Evolutionary conservation across 2,329 filamentous ascomycete species (phyloP).

Genomic region (Aspergillus neoniger): DNA sequence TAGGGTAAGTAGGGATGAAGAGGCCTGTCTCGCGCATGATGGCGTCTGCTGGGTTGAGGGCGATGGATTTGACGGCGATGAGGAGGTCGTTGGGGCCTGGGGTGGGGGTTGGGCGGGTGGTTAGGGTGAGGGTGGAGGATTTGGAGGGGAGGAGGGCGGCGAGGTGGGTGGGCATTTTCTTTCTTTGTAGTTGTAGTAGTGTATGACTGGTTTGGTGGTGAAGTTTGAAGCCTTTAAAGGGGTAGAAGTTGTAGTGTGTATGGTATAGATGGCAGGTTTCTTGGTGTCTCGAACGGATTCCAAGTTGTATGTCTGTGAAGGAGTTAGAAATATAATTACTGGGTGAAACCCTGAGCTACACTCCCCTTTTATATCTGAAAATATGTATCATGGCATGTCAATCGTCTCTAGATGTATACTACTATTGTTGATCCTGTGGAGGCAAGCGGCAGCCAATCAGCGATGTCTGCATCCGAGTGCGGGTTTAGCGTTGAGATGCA

Average conservation of each 20-base stretch:
- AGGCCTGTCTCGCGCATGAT: conserved; percentile 48
- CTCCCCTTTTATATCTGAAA: conserved; percentile 10
- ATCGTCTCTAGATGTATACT: not conserved
- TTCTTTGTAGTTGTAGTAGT: not conserved
- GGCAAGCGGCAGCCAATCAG: conserved; percentile 26
- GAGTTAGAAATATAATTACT: not conserved
- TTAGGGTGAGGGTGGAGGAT: conserved; percentile 40
- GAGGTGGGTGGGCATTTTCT: conserved; percentile 41
- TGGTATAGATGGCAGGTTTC: not conserved
- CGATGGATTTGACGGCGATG: conserved; percentile 51
- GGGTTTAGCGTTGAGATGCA: conserved; percentile 16
- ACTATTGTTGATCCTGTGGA: not conserved
- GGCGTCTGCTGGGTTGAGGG: conserved; percentile 52
- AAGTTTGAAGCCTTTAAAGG: not conserved
- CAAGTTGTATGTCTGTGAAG: no score
- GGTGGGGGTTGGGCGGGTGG: conserved; percentile 44
- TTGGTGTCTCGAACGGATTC: no score
- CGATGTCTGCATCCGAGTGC: conserved; percentile 13
- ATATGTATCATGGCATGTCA: not conserved
- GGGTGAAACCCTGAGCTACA: not conserved
- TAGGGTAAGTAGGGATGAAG: conserved; percentile 45
- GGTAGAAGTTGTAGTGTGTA: not conserved
- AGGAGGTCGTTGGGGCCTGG: conserved; percentile 52
- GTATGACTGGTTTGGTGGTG: no score
- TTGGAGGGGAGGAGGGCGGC: conserved; percentile 43